Percentiles rank a stretch among this genome's conserved stretches.
Evolutionary conservation across 768 basidiomycete species (phyloP).

Genomic region (Nidula microcarpa): DNA sequence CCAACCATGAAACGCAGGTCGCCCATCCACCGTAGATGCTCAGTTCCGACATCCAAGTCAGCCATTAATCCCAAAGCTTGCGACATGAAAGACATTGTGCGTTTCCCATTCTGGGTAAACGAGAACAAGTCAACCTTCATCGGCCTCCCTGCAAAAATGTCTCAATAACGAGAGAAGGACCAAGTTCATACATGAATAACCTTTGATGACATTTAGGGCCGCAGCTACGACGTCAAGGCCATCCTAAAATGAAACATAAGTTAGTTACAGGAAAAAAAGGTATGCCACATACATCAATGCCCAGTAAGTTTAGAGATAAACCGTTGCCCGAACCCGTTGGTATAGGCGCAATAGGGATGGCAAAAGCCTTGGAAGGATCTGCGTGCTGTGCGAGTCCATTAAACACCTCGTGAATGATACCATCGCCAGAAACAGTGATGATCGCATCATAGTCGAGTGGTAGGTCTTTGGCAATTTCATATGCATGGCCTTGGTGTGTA

Average conservation of each 20-base stretch:
- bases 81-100: constrained; percentile 76
- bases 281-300: constrained; percentile 44
- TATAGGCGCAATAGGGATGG: constrained; percentile 71
- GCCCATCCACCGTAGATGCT: constrained; percentile 85
- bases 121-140: constrained; percentile 80
- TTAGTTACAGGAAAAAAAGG: neutral
- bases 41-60: constrained; percentile 81
- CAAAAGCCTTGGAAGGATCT: constrained; percentile 56
- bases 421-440: constrained; percentile 79
- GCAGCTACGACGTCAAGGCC: constrained; percentile 73
- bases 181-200: constrained; percentile 22
- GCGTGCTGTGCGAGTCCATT: constrained; percentile 76
- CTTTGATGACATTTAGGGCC: constrained; percentile 78
- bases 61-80: constrained; percentile 84
- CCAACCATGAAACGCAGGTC: constrained; percentile 75
- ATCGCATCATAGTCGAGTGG: constrained; percentile 66
- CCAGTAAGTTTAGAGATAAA: constrained; percentile 68
- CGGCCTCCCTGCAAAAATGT: constrained; percentile 45
- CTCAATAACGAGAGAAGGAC: too few relatives aligned
- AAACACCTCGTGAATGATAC: constrained; percentile 76
- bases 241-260: constrained; percentile 33
- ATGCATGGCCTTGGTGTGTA: constrained; percentile 58
- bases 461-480: constrained; percentile 56
- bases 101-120: constrained; percentile 61
- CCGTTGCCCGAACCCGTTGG: constrained; percentile 85